phyloP scores from a whole-genome alignment of 2,329 filamentous ascomycete genomes.

The Nothophoma quercina region DNA sequence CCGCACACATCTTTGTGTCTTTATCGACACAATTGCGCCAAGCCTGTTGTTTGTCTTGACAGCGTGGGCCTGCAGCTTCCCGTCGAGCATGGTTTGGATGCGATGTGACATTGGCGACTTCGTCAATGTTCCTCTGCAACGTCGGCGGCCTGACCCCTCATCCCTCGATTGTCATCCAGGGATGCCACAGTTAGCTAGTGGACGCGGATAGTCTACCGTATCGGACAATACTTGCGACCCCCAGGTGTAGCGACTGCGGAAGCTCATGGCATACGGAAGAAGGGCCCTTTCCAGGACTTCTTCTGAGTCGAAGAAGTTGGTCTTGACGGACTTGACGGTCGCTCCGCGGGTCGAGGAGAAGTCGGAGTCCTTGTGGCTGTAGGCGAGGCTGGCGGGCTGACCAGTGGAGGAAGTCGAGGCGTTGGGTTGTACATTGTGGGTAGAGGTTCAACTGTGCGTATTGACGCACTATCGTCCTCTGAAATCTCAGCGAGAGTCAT shows the following conservation, averaged over 20 bases:
- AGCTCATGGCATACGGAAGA: constrained; percentile 40
- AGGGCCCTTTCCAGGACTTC: constrained; percentile 44
- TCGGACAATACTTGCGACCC: not conserved
- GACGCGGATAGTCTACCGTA: not conserved
- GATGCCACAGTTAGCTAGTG: too few relatives aligned
- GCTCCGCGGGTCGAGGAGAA: constrained; percentile 12
- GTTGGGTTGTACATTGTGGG: constrained; percentile 27
- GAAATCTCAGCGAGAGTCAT: constrained; percentile 40
- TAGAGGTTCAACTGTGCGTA: constrained; percentile 34
- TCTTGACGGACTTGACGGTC: constrained; percentile 9
- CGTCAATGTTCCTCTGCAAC: not conserved
- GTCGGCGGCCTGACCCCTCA: not conserved
- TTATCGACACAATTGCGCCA: too few relatives aligned
- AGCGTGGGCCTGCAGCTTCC: not conserved
- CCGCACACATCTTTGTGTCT: too few relatives aligned
- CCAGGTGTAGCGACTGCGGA: not conserved
- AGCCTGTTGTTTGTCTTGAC: not conserved
- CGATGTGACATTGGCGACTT: constrained; percentile 2
- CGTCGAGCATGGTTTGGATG: not conserved
- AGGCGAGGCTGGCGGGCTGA: constrained; percentile 28
- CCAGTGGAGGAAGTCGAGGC: constrained; percentile 19
- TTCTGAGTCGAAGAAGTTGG: constrained; percentile 4
- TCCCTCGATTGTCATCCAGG: not conserved
- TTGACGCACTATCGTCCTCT: constrained; percentile 41
- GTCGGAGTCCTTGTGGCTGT: constrained; percentile 19